Percentiles rank a stretch among this genome's conserved stretches.
phyloP scores from a whole-genome alignment of 148 eudicot species.

The Pharnaceum exiguum region DNA sequence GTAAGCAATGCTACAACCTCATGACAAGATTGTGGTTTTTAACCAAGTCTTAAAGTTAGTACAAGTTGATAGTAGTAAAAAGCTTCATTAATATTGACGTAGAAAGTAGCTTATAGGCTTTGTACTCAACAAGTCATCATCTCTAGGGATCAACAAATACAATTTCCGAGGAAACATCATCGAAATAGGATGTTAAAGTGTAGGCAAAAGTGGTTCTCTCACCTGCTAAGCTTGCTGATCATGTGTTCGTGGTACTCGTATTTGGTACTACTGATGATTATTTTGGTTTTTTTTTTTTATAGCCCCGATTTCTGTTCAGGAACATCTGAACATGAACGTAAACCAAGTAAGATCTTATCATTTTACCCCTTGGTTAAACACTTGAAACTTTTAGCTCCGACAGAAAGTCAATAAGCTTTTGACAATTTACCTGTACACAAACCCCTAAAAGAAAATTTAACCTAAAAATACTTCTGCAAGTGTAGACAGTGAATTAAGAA shows the following conservation, averaged over 20 bases:
- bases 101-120: conserved; percentile 7
- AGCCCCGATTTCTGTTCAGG: background rate
- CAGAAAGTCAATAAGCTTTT: too few relatives aligned
- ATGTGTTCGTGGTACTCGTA: background rate
- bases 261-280: background rate
- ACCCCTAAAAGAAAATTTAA: too few relatives aligned
- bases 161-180: conserved; percentile 10
- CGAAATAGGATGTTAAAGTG: background rate
- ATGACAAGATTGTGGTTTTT: too few relatives aligned
- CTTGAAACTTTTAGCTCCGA: too few relatives aligned
- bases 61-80: background rate
- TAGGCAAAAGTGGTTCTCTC: conserved; percentile 23
- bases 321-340: too few relatives aligned
- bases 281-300: background rate
- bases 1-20: too few relatives aligned
- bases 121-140: conserved; percentile 10
- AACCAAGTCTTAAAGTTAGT: background rate
- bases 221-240: conserved; percentile 24
- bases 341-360: too few relatives aligned
- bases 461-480: too few relatives aligned
- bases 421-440: too few relatives aligned
- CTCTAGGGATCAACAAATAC: conserved; percentile 7
- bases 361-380: too few relatives aligned
- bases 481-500: too few relatives aligned
- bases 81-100: too few relatives aligned